phyloP scores from a whole-genome alignment of 2,329 filamentous ascomycete genomes.

The Monosporascus sp. region DNA sequence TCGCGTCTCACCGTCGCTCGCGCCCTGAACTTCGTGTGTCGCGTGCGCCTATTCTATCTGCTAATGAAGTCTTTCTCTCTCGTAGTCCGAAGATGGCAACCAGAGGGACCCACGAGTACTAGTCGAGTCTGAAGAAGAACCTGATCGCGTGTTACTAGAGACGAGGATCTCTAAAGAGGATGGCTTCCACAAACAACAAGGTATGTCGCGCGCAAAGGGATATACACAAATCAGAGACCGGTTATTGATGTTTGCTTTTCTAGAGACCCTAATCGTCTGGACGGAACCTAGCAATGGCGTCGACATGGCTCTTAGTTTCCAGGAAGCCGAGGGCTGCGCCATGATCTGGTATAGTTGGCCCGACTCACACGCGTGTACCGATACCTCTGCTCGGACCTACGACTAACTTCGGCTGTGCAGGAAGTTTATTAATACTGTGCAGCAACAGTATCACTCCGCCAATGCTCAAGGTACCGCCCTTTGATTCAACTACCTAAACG shows the following conservation, averaged over 20 bases:
- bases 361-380: neutral
- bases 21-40: neutral
- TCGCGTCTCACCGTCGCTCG: constrained; percentile 1
- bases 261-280: constrained; percentile 98
- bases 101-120: constrained; percentile 81
- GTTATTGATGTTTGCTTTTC: constrained; percentile 2
- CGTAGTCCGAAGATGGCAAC: constrained; percentile 48
- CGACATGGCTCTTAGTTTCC: constrained; percentile 97
- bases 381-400: neutral
- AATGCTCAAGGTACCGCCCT: constrained; percentile 53
- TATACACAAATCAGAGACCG: neutral
- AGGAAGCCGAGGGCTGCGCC: constrained; percentile 91
- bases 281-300: constrained; percentile 77
- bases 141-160: constrained; percentile 75
- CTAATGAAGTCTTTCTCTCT: constrained; percentile 7
- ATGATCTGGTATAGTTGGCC: constrained; percentile 69
- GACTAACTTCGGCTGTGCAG: constrained; percentile 39
- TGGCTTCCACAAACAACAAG: constrained; percentile 97
- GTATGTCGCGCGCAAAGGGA: constrained; percentile 39
- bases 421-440: constrained; percentile 86
- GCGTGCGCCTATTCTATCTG: constrained; percentile 8
- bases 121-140: constrained; percentile 90
- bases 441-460: constrained; percentile 62
- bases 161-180: constrained; percentile 90
- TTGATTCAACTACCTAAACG: constrained; percentile 15